A percentile compares a stretch with the other conserved stretches of the same genome.
These are phyloP conservation scores for Blastobotrys attinorum DNA, from an alignment of 805 yeast genomes.

Conservation along the genomic window DNA sequence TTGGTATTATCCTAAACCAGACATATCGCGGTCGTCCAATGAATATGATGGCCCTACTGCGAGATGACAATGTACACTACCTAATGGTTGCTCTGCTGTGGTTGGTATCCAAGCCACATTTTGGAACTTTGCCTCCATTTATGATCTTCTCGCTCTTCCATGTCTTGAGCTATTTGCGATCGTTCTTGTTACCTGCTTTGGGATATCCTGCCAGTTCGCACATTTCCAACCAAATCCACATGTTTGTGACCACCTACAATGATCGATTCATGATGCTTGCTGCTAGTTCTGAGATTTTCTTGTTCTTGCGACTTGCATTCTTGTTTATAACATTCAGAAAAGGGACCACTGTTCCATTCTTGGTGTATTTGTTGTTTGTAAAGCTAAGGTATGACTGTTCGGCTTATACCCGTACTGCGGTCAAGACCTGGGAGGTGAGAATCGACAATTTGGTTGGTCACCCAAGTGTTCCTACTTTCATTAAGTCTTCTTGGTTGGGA, in stretches of 20 bases:
- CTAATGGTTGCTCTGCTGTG: constrained; percentile 47
- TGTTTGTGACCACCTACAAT: constrained; percentile 45
- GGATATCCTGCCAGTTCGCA: constrained; percentile 29
- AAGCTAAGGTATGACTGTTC: constrained; percentile 74
- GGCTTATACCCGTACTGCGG: constrained; percentile 56
- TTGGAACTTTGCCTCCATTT: constrained; percentile 65
- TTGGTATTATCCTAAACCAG: constrained; percentile 69
- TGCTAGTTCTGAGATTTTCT: constrained; percentile 48
- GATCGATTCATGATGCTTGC: constrained; percentile 52
- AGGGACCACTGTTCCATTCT: constrained; percentile 48
- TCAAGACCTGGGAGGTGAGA: constrained; percentile 63
- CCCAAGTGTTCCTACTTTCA: constrained; percentile 44
- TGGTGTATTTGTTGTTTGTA: constrained; percentile 52
- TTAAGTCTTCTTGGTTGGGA: constrained; percentile 43
- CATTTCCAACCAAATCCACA: constrained; percentile 29
- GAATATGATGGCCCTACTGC: constrained; percentile 29
- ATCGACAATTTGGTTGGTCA: constrained; percentile 49
- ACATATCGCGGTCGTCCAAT: constrained; percentile 29
- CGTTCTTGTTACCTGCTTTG: constrained; percentile 58
- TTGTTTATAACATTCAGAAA: constrained; percentile 45
- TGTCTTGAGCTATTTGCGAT: constrained; percentile 59
- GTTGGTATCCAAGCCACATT: constrained; percentile 52
- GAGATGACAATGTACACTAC: constrained; percentile 71
- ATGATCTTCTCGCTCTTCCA: constrained; percentile 76
- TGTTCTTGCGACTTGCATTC: constrained; percentile 13